Evolutionary conservation across 805 yeast genomes (phyloP), one percentile per base, ranked within the genome.

Genomic region (Starmerella stigmatis): DNA sequence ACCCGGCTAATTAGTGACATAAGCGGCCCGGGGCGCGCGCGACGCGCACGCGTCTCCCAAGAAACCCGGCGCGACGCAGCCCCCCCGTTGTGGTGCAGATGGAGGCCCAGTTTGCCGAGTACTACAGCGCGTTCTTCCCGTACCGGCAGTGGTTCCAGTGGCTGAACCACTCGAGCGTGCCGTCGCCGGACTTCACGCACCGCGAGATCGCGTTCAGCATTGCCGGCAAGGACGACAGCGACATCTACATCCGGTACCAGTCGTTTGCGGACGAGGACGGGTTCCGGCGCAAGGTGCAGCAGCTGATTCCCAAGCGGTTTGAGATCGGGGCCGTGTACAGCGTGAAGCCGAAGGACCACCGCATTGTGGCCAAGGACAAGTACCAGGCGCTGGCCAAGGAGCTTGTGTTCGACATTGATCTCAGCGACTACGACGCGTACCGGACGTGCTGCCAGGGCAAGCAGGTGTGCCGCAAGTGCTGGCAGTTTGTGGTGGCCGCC

Each of bases 121-220:
- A 62, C 46, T 65, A 65, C 53, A 52, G 57, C 40, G 46, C 51
- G 34, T 64, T 82, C 31, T 72, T 84, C 33, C 96, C 96, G 4
- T 85, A 82, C 66, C 72, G 78, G 52, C 71, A 76, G 29, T 67
- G 88, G n/a, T 88, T 80, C 64, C 79, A 75, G 51, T 89, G 97
- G 97, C 67, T 89, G 41, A 83, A 79, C 60, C 97, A 88, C 61
- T 78, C 94, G 3, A 84, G 81, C 2, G 75, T 74, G 36, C 81
- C 92, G 8, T 71, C 76, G 16, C 67, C 73, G 19, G 92, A 84
- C 60, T 88, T 89, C 65, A 75, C 85, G 16, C 77, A 83, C 73
- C 73, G 98, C 53, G 98, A 92, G 61, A 80, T 92, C 60, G 97
- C 98, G 2, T 86, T 81, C 69, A 95, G 89, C 48, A 78, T 81